Base-by-base conservation (phyloP, 2,329 filamentous ascomycete genomes). In the Penicillium decumbens region DNA sequence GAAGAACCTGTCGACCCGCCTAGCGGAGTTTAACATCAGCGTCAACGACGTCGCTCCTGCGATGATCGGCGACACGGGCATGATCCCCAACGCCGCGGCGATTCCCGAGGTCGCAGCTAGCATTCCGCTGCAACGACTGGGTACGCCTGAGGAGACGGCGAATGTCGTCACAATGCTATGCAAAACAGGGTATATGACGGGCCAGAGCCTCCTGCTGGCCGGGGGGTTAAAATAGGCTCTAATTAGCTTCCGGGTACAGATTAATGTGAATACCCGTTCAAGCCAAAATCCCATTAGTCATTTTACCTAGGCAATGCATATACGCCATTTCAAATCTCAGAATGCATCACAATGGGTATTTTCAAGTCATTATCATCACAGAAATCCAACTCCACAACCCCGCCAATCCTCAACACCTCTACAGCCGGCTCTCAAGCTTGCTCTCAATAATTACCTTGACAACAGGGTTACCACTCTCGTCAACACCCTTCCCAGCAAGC, bases 1-100 rank as follows among this genome's bases (percentile, higher is more conserved):
- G 79, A 80, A 77, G 61, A 85, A 84, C 54, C 71, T 86, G 27
- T 76, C 82, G 0, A 76, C 73, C 0, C 79, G 80, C 40, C 74
- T 85, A 20, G 82, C 80, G 1, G 74, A 77, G 47, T 76, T 75
- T 57, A 81, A 82, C 28, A 82, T 86, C 57, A 83, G 81, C 12
- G 80, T 85, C 49, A 85, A 86, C 51, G 82, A 85, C 54, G 80
- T 86, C n/a, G 80, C 81, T 3, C 83, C 83, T 0, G 83, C 82
- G 2, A 85, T 86, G 81, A 85, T 86, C 55, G 82, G 81, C 3
- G 77, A 80, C 20, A 83, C 80, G 2, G 80, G 80, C 1, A 80
- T 85, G 80, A 81, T 85, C 37, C 79, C 80, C 1, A 75, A 80
- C 51, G 77, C 77, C 35, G 75, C 79, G 53, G 76, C 77, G 18